Evolutionary conservation across 345 rosid species (phyloP), one percentile per base, ranked within the genome.

Genomic region (Chamaenerion angustifolium): DNA sequence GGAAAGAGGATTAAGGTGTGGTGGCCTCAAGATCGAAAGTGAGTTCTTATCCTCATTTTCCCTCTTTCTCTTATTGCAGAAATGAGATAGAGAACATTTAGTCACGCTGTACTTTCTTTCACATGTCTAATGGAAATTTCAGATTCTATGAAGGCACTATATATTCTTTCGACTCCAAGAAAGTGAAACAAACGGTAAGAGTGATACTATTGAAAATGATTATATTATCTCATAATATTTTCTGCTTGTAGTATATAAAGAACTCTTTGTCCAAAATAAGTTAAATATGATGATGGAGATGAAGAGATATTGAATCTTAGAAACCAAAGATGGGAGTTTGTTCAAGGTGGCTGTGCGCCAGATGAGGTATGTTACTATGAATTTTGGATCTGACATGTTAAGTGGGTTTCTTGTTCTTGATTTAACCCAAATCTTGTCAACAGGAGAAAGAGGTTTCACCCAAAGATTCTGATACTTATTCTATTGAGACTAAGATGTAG

Each of bases 1-100:
- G 99, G 97, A 43, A 51, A 70, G 12, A 88, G 67, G 74, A 66
- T 93, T 59, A 77, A 71, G 71, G 85, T 93, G 43, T 93, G 92
- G 88, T 93, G 99, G 99, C 97, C 99, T n/a, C 27, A 55, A 15
- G 99, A 93, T 77, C 57, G 46, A 7, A 40, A 15, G 99, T 93
- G 66, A 74, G 85, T 63, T 44, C 31, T 15, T 13, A 54, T n/a
- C 46, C 50, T 19, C 31, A 48, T 42, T 47, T 43, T 16, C 42
- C 1, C 41, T 2, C 21, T 19, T 58, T 10, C 11, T 23, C 11
- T 2, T 8, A 21, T 49, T 31, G 37, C 37, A 5, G 37, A 31
- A 31, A 4, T 31, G 7, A 21, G 0, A 21, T 21, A 4, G 25
- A 21, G 25, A 7, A 31, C 37, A 31, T 31, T 31, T 31, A 31